Conservation (phyloP, 257 asterid genomes). For the Handroanthus guayacan region DNA sequence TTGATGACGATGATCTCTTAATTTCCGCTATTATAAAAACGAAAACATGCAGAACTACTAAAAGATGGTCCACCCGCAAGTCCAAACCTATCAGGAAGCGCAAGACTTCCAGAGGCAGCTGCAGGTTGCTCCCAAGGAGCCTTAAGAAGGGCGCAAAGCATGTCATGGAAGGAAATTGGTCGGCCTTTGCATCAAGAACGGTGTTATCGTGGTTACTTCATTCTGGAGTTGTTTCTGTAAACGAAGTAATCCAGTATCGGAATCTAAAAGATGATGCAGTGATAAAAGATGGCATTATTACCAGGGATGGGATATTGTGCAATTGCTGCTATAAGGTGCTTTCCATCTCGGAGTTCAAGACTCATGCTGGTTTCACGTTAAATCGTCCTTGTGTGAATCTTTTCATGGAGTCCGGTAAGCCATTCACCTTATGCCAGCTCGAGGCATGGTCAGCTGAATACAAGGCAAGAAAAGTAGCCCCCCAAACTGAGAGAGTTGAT, state of each 20-base stretch:
- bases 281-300: slow-evolving; percentile 77
- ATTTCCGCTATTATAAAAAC: slow-evolving; percentile 77
- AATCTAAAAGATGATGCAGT: slow-evolving; percentile 61
- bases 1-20: slow-evolving; percentile 77
- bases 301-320: slow-evolving; percentile 84
- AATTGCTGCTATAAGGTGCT: slow-evolving; percentile 70
- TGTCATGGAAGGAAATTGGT: slow-evolving; percentile 77
- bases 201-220: slow-evolving; percentile 91
- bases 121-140: slow-evolving; percentile 82
- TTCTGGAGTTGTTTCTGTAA: slow-evolving; percentile 65
- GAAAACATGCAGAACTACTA: slow-evolving; percentile 54
- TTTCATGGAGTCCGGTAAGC: slow-evolving; percentile 84
- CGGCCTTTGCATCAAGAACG: slow-evolving; percentile 67
- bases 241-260: slow-evolving; percentile 83
- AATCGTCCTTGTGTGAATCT: slow-evolving; percentile 74
- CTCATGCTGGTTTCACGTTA: slow-evolving; percentile 71
- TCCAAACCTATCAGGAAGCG: slow-evolving; percentile 62
- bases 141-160: slow-evolving; percentile 75
- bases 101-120: slow-evolving; percentile 75
- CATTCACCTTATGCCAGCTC: slow-evolving; percentile 83
- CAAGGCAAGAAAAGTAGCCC: slow-evolving; percentile 67
- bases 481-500: slow-evolving; percentile 58
- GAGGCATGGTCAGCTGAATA: slow-evolving; percentile 98
- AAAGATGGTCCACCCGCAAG: slow-evolving; percentile 56
- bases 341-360: slow-evolving; percentile 75